phyloP scores from a whole-genome alignment of 2,329 filamentous ascomycete genomes.

The Tolypocladium endophyticum region DNA sequence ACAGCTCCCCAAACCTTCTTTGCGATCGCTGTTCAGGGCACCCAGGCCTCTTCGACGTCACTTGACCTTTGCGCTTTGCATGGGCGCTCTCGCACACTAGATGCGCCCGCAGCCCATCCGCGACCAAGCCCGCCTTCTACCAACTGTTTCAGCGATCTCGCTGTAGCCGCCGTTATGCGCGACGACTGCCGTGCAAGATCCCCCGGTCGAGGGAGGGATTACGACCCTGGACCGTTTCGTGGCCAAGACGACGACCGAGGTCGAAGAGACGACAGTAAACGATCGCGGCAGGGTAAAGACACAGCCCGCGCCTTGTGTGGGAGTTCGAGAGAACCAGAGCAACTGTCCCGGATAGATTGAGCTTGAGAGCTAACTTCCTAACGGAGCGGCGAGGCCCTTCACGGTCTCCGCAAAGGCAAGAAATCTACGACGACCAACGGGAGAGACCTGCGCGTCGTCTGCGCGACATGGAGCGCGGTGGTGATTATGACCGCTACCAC shows the following conservation, averaged over 20 bases:
- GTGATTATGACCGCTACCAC: constrained; percentile 12
- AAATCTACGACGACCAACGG: constrained; percentile 22
- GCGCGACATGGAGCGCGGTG: constrained; percentile 13
- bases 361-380: constrained; percentile 33
- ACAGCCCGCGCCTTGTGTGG: constrained; percentile 21
- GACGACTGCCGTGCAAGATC: constrained; percentile 27
- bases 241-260: constrained; percentile 14
- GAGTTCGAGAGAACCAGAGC: constrained; percentile 7
- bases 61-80: not conserved
- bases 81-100: not conserved
- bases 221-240: constrained; percentile 6
- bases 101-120: not conserved
- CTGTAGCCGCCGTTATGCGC: constrained; percentile 27
- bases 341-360: constrained; percentile 16
- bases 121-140: not conserved
- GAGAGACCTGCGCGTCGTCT: constrained; percentile 14
- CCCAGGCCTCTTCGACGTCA: not conserved
- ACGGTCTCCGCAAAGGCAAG: constrained; percentile 31
- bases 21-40: not conserved
- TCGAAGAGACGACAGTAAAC: constrained; percentile 29
- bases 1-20: not conserved
- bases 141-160: constrained; percentile 3
- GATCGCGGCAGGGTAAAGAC: constrained; percentile 40
- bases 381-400: constrained; percentile 31
- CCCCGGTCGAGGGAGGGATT: constrained; percentile 15